phyloP scores from a whole-genome alignment of 768 basidiomycete genomes.

The Rhizopogon salebrosus region DNA sequence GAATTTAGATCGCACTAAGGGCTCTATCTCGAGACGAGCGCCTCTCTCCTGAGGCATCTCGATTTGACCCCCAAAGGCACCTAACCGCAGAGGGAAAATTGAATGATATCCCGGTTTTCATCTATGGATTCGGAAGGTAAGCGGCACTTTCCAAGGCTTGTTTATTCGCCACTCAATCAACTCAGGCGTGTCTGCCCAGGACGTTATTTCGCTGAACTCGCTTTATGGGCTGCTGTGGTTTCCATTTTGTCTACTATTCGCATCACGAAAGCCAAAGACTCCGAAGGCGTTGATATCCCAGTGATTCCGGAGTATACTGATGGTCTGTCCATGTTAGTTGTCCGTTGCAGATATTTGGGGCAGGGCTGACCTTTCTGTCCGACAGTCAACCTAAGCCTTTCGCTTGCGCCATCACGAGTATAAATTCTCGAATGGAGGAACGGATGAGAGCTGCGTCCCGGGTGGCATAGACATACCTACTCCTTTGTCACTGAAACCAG shows the following conservation, averaged over 20 bases:
- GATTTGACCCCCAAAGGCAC: neutral
- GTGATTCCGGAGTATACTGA: neutral
- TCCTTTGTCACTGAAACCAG: no score
- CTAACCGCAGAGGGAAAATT: neutral
- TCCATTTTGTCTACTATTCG: conserved; percentile 3
- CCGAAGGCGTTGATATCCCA: neutral
- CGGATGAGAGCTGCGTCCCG: neutral
- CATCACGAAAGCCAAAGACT: conserved; percentile 4
- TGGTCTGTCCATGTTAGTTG: neutral
- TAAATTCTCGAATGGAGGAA: neutral
- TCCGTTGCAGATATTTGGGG: neutral
- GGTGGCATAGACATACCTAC: no score
- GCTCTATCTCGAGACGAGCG: neutral
- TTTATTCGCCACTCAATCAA: neutral
- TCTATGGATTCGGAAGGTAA: neutral
- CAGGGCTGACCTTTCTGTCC: neutral
- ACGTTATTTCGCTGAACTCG: neutral
- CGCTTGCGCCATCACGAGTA: neutral
- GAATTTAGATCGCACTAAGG: neutral
- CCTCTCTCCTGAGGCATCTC: neutral
- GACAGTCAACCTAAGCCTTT: conserved; percentile 3
- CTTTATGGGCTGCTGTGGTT: conserved; percentile 1
- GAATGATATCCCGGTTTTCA: neutral
- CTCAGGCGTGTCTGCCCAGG: conserved; percentile 1
- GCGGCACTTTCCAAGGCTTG: neutral